These are phyloP conservation scores for Mytilinidion resinicola DNA, from an alignment of 495 filamentous ascomycete species.

Conservation along the genomic window DNA sequence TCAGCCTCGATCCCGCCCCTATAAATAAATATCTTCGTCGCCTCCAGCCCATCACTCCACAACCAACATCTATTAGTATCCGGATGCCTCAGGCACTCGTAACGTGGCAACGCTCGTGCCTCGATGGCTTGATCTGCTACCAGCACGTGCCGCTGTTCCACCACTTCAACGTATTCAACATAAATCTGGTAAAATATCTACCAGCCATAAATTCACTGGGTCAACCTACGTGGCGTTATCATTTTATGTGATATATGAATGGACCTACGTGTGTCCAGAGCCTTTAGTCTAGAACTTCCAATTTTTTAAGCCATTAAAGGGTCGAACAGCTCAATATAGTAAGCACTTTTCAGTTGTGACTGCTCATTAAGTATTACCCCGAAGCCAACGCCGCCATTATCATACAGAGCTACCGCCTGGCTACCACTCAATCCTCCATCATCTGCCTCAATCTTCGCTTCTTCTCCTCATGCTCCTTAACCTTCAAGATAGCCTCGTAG, in stretches of 20 bases:
- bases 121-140: too few relatives aligned
- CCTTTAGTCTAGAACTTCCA: too few relatives aligned
- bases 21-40: background rate
- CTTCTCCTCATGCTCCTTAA: background rate
- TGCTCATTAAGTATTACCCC: background rate
- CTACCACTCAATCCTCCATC: background rate
- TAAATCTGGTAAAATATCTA: too few relatives aligned
- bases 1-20: slow-evolving; percentile 1
- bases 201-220: too few relatives aligned
- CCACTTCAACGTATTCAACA: too few relatives aligned
- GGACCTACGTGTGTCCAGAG: too few relatives aligned
- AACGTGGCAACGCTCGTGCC: too few relatives aligned
- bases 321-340: background rate
- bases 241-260: too few relatives aligned
- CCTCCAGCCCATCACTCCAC: background rate
- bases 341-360: background rate
- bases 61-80: too few relatives aligned
- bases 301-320: background rate
- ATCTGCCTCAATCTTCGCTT: background rate
- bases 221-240: too few relatives aligned
- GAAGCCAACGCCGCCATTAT: background rate
- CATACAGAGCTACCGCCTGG: background rate
- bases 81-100: too few relatives aligned
- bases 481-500: background rate
- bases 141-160: too few relatives aligned